Evolutionary conservation across 164 flowering plant genomes (phyloP).

Genomic region (Vitis rotundifolia): DNA sequence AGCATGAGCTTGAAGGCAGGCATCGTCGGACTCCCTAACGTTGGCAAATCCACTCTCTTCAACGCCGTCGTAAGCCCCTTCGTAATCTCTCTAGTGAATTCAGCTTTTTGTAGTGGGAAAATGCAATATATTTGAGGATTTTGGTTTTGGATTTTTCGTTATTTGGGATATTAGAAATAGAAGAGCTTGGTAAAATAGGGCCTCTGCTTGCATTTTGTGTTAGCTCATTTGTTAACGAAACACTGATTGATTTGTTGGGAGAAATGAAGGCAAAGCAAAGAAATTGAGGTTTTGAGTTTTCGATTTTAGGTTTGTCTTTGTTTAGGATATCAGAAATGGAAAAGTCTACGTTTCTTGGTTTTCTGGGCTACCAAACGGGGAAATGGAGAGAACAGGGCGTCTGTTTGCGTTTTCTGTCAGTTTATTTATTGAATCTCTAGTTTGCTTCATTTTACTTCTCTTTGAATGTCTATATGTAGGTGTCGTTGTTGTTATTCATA

Average conservation of each 20-base stretch:
- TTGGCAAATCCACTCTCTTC: conserved; percentile 97
- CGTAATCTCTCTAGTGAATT: background rate
- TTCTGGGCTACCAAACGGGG: background rate
- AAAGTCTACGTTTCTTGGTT: background rate
- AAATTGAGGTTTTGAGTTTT: background rate
- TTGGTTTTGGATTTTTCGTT: too few species aligned
- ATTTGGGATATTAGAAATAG: too few species aligned
- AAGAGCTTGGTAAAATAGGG: too few species aligned
- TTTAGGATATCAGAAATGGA: background rate
- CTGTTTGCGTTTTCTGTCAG: too few species aligned
- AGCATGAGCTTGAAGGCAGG: conserved; percentile 97
- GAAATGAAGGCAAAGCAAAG: background rate
- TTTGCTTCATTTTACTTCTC: too few species aligned
- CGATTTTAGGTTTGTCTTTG: background rate
- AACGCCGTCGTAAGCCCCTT: conserved; percentile 79
- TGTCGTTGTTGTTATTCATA: too few species aligned
- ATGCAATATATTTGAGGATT: conserved; percentile 40
- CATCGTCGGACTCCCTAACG: conserved; percentile 97
- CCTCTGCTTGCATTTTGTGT: background rate
- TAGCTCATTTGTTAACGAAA: too few species aligned
- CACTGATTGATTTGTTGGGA: background rate
- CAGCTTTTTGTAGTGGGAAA: background rate
- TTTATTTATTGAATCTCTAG: too few species aligned
- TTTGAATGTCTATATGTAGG: too few species aligned
- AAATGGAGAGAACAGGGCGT: background rate